A percentile compares a stretch with the other conserved stretches of the same genome.
Conservation (phyloP, 768 basidiomycete genomes). For the Tephrocybe sp. region DNA sequence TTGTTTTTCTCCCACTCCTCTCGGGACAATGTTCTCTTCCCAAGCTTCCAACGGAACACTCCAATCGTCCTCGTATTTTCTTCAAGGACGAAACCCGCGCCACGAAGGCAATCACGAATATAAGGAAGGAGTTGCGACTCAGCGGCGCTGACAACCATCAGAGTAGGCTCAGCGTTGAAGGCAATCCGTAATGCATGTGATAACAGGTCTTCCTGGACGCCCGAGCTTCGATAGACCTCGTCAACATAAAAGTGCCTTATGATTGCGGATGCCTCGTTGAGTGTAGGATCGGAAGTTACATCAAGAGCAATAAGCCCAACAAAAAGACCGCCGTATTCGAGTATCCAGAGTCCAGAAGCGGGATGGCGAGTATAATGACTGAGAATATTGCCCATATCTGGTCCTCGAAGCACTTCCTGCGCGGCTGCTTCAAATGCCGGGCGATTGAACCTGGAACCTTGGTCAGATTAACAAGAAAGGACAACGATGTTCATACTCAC, state of each 20-base stretch:
- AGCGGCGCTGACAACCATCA: conserved; percentile 43
- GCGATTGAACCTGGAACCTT: conserved; percentile 58
- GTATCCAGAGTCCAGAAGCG: conserved; percentile 67
- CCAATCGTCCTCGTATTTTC: conserved; percentile 46
- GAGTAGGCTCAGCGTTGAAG: conserved; percentile 41
- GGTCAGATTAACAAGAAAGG: background rate
- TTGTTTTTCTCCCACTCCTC: conserved; percentile 39
- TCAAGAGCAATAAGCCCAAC: conserved; percentile 74
- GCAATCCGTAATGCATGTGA: conserved; percentile 53
- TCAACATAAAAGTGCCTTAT: conserved; percentile 79
- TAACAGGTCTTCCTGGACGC: conserved; percentile 65
- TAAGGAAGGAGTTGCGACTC: conserved; percentile 55
- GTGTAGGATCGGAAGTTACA: conserved; percentile 43
- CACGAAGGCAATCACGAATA: conserved; percentile 38
- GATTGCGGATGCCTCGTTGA: conserved; percentile 38
- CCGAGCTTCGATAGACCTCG: conserved; percentile 52
- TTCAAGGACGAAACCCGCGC: conserved; percentile 48
- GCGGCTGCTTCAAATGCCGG: conserved; percentile 58
- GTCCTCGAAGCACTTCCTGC: conserved; percentile 47
- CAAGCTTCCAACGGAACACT: conserved; percentile 54
- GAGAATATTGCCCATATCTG: conserved; percentile 52
- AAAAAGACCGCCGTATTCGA: conserved; percentile 55
- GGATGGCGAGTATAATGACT: conserved; percentile 58
- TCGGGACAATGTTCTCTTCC: conserved; percentile 40
- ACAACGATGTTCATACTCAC: conserved; percentile 33